A percentile compares a stretch with the other conserved stretches of the same genome.
Conservation (phyloP, 768 basidiomycete genomes). For the Amanita thiersii region DNA sequence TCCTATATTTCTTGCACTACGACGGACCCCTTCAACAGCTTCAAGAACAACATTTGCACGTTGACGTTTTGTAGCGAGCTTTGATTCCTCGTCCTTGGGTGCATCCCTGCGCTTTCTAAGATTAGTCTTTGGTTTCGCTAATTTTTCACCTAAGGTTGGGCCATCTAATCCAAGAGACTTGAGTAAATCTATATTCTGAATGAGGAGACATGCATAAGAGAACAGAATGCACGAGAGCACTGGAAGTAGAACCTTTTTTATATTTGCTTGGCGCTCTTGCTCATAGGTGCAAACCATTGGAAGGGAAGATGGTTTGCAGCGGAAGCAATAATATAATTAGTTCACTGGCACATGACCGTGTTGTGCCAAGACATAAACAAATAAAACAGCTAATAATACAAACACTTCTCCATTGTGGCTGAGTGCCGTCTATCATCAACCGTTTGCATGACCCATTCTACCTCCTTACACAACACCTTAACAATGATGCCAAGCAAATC, state of each 20-base stretch:
- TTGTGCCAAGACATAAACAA: too few species aligned
- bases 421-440: too few species aligned
- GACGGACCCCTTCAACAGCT: slow-evolving; percentile 30
- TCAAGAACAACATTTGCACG: slow-evolving; percentile 20
- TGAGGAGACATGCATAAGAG: background rate
- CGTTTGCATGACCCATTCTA: too few species aligned
- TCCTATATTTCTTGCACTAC: slow-evolving; percentile 60
- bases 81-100: slow-evolving; percentile 8
- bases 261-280: slow-evolving; percentile 24
- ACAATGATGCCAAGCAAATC: too few species aligned
- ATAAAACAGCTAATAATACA: too few species aligned
- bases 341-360: too few species aligned
- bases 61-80: slow-evolving; percentile 19
- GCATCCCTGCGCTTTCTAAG: slow-evolving; percentile 33
- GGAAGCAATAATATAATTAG: too few species aligned
- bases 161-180: slow-evolving; percentile 34
- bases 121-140: slow-evolving; percentile 17
- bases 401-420: too few species aligned
- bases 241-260: slow-evolving; percentile 20
- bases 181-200: slow-evolving; percentile 37
- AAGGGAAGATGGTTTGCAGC: too few species aligned
- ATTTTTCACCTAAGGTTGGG: slow-evolving; percentile 36
- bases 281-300: slow-evolving; percentile 25
- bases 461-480: too few species aligned
- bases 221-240: slow-evolving; percentile 2